Percentiles rank a stretch among this genome's conserved stretches.
Evolutionary conservation across 495 filamentous ascomycete species (phyloP).

Genomic region (Talaromyces stipitatus): DNA sequence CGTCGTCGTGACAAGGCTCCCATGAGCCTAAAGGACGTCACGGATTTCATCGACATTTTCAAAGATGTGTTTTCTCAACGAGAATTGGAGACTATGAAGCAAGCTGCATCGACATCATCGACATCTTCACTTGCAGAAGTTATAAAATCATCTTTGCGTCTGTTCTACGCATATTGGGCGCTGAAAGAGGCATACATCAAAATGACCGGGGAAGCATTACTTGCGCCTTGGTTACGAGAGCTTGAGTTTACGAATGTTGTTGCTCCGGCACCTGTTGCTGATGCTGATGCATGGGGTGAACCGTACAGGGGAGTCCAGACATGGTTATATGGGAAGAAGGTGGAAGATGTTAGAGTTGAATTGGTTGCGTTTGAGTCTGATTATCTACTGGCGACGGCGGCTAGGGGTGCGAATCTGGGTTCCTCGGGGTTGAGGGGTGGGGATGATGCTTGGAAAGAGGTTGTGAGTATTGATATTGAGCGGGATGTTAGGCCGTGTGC

Average conservation of each 20-base stretch:
- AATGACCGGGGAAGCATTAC: slow-evolving; percentile 80
- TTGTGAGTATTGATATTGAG: slow-evolving; percentile 24
- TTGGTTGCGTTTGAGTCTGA: slow-evolving; percentile 52
- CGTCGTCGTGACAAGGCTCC: slow-evolving; percentile 37
- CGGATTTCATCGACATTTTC: slow-evolving; percentile 68
- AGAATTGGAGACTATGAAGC: slow-evolving; percentile 53
- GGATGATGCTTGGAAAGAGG: slow-evolving; percentile 15
- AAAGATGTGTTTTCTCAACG: slow-evolving; percentile 61
- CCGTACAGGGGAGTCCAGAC: slow-evolving; percentile 44
- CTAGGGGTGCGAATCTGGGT: slow-evolving; percentile 25
- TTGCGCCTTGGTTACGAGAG: slow-evolving; percentile 69
- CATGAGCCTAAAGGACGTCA: slow-evolving; percentile 46
- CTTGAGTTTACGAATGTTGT: slow-evolving; percentile 60
- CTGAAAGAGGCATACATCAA: slow-evolving; percentile 91
- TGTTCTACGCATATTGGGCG: slow-evolving; percentile 86
- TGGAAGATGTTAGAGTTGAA: slow-evolving; percentile 52
- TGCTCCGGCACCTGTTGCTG: slow-evolving; percentile 36
- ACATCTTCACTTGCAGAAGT: slow-evolving; percentile 20
- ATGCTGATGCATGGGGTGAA: slow-evolving; percentile 36
- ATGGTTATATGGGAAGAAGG: slow-evolving; percentile 36
- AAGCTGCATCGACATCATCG: slow-evolving; percentile 18
- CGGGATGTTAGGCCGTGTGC: slow-evolving; percentile 24
- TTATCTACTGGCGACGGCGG: slow-evolving; percentile 55
- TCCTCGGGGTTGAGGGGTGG: neutral
- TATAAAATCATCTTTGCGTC: slow-evolving; percentile 54